Evolutionary conservation across 2,329 filamentous ascomycete genomes (phyloP), one percentile per base, ranked within the genome.

Genomic region (Rutstroemia sp.): DNA sequence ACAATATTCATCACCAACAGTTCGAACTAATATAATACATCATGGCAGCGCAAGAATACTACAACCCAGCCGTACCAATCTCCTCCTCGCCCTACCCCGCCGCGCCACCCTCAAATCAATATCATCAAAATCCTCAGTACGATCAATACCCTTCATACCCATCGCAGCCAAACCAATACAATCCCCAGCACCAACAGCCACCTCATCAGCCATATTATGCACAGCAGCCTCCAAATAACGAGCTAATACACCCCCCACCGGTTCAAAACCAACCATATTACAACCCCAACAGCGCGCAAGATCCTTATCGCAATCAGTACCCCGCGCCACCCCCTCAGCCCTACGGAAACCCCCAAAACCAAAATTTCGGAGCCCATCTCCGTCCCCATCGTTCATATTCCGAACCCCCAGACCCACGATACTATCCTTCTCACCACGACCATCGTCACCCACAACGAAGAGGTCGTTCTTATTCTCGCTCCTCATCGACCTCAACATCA

Each of bases 381-480:
- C 50, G 52, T 10, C 42, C 55, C n/a, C 17, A 49, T 41, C 60
- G 61, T 38, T 62, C 61, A 1, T 51, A 51, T 37, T 63, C 61
- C n/a, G 60, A 63, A 42, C 61, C 61, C 14, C 55, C 60, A 0
- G 48, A 38, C 39, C 57, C 57, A 1, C 21, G 30, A 8, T n/a
- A 57, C 38, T 41, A 9, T 16, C 38, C 17, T 41, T 10, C 39
- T 56, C 5, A 48, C 54, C 17, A 54, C 57, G n/a, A 56, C 61
- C 5, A 51, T 57, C 23, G 58, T 50, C 10, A 42, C 34, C 9
- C 53, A 46, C 23, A 44, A 14, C 42, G 44, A 1, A 25, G 46
- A 12, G 25, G 54, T n/a, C 38, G 54, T 3, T 51, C 54, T 0
- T 44, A 19, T 17, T 56, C 48, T 14, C 48, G 44, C 27, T 57